Percentiles rank a stretch among this genome's conserved stretches.
Evolutionary conservation across 2,329 filamentous ascomycete species (phyloP).

Genomic region (Daldinia sp.): DNA sequence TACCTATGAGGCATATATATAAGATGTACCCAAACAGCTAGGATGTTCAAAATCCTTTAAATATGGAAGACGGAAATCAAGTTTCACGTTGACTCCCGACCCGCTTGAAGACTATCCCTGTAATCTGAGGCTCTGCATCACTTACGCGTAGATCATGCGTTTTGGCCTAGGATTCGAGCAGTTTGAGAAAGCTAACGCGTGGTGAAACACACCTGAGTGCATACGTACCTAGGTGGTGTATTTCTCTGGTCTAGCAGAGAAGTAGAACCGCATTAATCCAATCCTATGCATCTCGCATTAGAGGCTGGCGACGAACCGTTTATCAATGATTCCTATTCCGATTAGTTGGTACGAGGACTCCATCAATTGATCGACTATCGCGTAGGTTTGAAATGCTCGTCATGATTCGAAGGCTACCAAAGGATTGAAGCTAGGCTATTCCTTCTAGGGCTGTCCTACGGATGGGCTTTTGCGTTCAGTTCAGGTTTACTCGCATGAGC

Average conservation of each 20-base stretch:
- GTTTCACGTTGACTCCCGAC: slow-evolving; percentile 7
- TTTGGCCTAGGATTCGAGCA: slow-evolving; percentile 27
- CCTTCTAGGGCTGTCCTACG: neutral
- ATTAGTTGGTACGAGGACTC: neutral
- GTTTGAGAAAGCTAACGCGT: slow-evolving; percentile 35
- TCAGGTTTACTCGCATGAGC: neutral
- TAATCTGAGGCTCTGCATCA: slow-evolving; percentile 35
- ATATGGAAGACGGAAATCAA: neutral
- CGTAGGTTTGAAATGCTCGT: neutral
- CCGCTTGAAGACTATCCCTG: slow-evolving; percentile 28
- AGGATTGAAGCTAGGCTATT: neutral
- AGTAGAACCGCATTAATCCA: slow-evolving; percentile 14
- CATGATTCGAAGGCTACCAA: neutral
- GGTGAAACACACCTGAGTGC: slow-evolving; percentile 11
- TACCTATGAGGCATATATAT: neutral
- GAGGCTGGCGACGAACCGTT: neutral
- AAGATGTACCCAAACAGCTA: neutral
- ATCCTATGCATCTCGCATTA: neutral
- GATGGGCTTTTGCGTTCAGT: too few relatives aligned
- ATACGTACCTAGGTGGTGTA: neutral
- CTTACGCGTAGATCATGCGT: slow-evolving; percentile 28
- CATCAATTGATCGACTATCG: neutral
- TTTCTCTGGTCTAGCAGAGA: slow-evolving; percentile 10
- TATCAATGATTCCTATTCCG: neutral
- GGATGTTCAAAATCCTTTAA: neutral